A percentile compares a stretch with the other conserved stretches of the same genome.
Evolutionary conservation across 2,329 filamentous ascomycete species (phyloP).

Genomic region (Pseudocercospora eumusae): DNA sequence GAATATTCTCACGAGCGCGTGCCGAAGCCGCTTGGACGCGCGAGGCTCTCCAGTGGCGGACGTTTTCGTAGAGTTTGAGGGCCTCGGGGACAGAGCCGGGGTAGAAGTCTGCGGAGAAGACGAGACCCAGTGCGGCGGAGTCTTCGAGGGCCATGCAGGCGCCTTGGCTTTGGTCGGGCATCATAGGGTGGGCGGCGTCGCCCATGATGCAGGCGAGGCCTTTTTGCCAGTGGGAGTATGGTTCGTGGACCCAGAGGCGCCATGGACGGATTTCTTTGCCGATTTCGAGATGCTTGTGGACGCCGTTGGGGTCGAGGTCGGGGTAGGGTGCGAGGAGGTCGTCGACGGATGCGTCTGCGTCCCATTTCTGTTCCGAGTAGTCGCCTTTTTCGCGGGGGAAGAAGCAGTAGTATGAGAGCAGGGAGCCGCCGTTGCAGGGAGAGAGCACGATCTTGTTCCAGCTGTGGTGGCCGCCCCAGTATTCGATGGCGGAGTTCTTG

Average conservation of each 20-base stretch:
- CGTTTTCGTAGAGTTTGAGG: constrained; percentile 41
- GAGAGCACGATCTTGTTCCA: constrained; percentile 69
- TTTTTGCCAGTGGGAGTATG: constrained; percentile 61
- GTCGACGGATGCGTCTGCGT: constrained; percentile 53
- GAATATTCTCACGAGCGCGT: constrained; percentile 43
- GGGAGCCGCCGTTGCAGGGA: constrained; percentile 65
- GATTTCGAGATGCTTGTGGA: constrained; percentile 59
- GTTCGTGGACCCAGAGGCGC: constrained; percentile 65
- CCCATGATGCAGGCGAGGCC: constrained; percentile 60
- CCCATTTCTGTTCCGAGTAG: constrained; percentile 64
- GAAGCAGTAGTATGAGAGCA: constrained; percentile 71
- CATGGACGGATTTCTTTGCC: constrained; percentile 65
- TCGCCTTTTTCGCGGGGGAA: constrained; percentile 63
- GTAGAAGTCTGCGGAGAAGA: constrained; percentile 57
- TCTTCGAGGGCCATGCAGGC: constrained; percentile 71
- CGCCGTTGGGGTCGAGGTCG: constrained; percentile 57
- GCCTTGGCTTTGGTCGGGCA: constrained; percentile 69
- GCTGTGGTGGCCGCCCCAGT: constrained; percentile 69
- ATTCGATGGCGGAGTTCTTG: constrained; percentile 62
- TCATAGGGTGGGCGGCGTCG: constrained; percentile 65
- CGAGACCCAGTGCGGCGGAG: constrained; percentile 62
- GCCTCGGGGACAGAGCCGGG: constrained; percentile 39
- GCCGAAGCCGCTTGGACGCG: constrained; percentile 42
- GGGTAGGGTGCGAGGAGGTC: constrained; percentile 62
- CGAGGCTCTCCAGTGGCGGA: constrained; percentile 43